Evolutionary conservation across 2,329 filamentous ascomycete species (phyloP), one percentile per base, ranked within the genome.

Genomic region (Plenodomus biglobosus): DNA sequence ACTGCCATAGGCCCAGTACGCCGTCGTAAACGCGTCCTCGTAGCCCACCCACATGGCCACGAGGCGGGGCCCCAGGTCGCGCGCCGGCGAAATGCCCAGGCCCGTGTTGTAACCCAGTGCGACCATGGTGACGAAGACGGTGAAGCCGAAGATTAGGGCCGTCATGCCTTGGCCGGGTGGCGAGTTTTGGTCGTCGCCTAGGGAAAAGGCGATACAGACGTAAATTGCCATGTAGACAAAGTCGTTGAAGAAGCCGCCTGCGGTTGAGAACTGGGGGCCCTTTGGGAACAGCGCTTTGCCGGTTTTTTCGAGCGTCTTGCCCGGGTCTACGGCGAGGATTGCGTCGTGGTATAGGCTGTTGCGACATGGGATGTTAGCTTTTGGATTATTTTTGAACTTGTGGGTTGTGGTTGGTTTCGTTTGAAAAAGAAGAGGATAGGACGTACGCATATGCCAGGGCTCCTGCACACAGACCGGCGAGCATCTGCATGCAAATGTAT

Each of bases 51-150:
- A 82, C 62, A 84, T 86, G 1, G 81, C 80, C 50, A 87, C 80
- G 20, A 89, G 73, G n/a, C 86, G 76, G 1, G 86, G 86, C 0
- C 85, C 85, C 61, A 89, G 85, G 58, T 90, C 86, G 66, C 86
- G 80, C 18, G 85, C 86, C 36, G 87, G 71, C 57, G 88, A 88
- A 52, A 89, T 86, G 10, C 85, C 68, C 6, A 65, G 53, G 27
- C 66, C 65, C 3, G 59, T 64, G 36, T 66, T 66, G 49, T 65
- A 65, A 8, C 62, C 62, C 7, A 65, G 46, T 0, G 59, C 55
- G 2, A 67, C 53, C 54, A 58, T 62, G 21, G 63, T 57, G 20
- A 64, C 52, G 40, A 62, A 63, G 5, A 46, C 56, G 8, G 59
- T 53, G 30, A 68, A 58, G 4, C 65, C 59, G 22, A 66, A 55